phyloP scores from a whole-genome alignment of 176 grass and related monocot species.

The Aechmea fasciata region DNA sequence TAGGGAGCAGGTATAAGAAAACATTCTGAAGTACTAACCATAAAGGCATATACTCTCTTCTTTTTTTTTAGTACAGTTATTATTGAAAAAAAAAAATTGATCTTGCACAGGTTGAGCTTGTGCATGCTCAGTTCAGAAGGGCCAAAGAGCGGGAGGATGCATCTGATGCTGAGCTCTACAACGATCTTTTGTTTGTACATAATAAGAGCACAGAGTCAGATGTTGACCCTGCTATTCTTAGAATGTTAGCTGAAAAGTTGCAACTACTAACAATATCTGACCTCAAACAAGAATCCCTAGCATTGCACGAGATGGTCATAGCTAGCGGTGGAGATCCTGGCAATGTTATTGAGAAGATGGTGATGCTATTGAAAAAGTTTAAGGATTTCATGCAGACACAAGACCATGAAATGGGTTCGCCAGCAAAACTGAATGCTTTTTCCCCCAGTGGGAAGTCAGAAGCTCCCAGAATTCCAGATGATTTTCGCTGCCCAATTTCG shows the following conservation, averaged over 20 bases:
- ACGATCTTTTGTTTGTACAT: conserved; percentile 64
- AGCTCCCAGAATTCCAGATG: conserved; percentile 56
- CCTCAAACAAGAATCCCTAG: conserved; percentile 78
- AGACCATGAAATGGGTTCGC: conserved; percentile 33
- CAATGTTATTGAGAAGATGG: conserved; percentile 55
- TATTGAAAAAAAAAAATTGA: not conserved
- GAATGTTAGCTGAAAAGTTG: conserved; percentile 67
- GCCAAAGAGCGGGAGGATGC: conserved; percentile 79
- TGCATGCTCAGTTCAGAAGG: conserved; percentile 80
- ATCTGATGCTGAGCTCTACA: conserved; percentile 57
- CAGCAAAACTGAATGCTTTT: conserved; percentile 16
- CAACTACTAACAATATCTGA: conserved; percentile 66
- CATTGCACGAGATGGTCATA: conserved; percentile 66
- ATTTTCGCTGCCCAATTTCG: conserved; percentile 85
- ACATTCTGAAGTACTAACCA: not conserved
- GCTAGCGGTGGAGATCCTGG: conserved; percentile 44
- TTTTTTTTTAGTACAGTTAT: not conserved
- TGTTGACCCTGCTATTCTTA: conserved; percentile 41
- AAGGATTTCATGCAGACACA: conserved; percentile 80
- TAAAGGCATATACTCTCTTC: not conserved
- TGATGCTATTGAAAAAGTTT: conserved; percentile 66
- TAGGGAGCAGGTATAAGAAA: conserved; percentile 67
- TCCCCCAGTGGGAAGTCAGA: conserved; percentile 29
- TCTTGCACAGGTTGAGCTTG: conserved; percentile 69
- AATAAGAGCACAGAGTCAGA: conserved; percentile 31